Base-by-base conservation (phyloP, 345 rosid species). In the Melaleuca alternifolia region DNA sequence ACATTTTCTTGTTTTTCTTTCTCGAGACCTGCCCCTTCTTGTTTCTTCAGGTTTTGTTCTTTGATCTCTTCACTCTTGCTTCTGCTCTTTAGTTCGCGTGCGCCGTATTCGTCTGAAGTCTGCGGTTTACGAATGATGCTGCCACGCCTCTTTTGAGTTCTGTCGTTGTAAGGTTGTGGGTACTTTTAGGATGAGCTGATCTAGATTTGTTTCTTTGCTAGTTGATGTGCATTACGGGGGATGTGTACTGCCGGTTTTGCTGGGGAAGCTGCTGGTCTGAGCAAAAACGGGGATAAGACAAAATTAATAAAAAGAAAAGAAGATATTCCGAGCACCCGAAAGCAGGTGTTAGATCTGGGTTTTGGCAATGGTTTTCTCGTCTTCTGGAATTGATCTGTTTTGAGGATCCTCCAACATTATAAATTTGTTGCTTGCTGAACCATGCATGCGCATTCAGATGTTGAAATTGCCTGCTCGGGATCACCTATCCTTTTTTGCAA, bases 191-290 rank as follows among this genome's bases (percentile, higher is more conserved):
- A 23, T 33, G 75, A 76, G 90, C 86, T 87, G 87, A 53, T 89
- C 90, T 86, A 85, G 93, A 93, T 91, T 92, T 91, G 90, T 83
- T 88, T 46, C 61, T 24, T 57, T 86, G 75, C 84, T 77, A 33
- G 50, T 84, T 79, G 85, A 83, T 86, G 86, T 62, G 41, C 88
- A 86, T 54, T 88, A 85, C 86, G 88, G 62, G 85, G 86, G 18
- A 12, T 52, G 11, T 33, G 50, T 15, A 15, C 52, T 51, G 52
- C 52, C 10, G 52, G 52, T 51, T 51, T 51, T 51, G 41, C 41
- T 41, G 41, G 41, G n/a, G 41, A 41, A 41, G 41, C 41, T 41
- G 41, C 41, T 41, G 3, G 41, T 41, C 41, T 41, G 41, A 41
- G 41, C 3, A 41, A 4, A 41, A 41, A 41, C 41, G 4, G 41